phyloP scores from a whole-genome alignment of 352 stramenopile species.

The Pythium pyrilobum region DNA sequence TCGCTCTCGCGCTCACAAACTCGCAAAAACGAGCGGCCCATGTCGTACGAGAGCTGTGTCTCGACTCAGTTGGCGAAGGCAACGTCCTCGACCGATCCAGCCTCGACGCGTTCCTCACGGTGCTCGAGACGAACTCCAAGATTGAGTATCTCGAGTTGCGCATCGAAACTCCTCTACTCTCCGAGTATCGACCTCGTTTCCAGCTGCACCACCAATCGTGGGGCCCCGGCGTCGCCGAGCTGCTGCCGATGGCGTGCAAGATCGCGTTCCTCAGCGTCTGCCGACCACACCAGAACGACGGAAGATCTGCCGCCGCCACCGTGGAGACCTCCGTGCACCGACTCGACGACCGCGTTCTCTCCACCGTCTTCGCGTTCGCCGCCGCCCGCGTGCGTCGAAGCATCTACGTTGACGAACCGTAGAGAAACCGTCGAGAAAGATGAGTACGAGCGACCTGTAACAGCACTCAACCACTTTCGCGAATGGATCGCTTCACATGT shows the following conservation, averaged over 20 bases:
- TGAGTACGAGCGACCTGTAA: too few relatives aligned
- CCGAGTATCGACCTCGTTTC: neutral
- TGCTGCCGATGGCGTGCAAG: neutral
- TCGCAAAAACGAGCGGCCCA: neutral
- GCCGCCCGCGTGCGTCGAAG: neutral
- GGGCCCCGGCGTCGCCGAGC: neutral
- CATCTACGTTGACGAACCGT: neutral
- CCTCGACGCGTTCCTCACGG: slow-evolving; percentile 2
- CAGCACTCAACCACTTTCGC: neutral
- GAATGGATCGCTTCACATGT: too few relatives aligned
- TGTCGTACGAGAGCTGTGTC: slow-evolving; percentile 1
- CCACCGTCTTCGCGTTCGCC: neutral
- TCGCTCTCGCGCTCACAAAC: neutral
- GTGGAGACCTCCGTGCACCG: neutral
- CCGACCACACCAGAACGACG: neutral
- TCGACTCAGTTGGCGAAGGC: neutral
- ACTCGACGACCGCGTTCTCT: neutral
- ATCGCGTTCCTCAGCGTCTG: slow-evolving; percentile 4
- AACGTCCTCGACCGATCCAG: neutral
- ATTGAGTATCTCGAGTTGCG: slow-evolving; percentile 8
- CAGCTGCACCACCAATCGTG: slow-evolving; percentile 1
- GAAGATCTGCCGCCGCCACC: neutral
- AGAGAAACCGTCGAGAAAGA: neutral
- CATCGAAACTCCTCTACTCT: neutral
- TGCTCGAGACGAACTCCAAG: neutral